Conservation (phyloP, 192 early-diverging fungal species). For the Linnemannia elongata region DNA sequence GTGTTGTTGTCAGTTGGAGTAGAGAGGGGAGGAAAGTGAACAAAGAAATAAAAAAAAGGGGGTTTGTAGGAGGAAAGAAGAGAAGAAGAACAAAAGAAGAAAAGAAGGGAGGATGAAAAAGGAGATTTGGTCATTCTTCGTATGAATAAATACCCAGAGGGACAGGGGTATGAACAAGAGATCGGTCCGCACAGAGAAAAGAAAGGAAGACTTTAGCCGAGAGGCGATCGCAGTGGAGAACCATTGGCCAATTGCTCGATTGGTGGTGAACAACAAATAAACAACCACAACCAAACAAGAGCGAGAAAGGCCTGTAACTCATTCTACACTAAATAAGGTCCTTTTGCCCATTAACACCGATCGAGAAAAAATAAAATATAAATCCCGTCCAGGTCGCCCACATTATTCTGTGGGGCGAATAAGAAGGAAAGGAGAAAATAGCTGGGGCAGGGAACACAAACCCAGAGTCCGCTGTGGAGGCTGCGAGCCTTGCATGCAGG, state of each 20-base stretch:
- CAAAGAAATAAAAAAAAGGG: not conserved
- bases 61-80: not conserved
- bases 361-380: not conserved
- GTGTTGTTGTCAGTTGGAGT: not conserved
- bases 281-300: not conserved
- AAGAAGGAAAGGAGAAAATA: not conserved
- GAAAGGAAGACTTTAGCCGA: not conserved
- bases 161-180: not conserved
- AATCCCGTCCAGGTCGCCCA: not conserved
- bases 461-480: not conserved
- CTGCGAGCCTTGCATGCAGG: not conserved
- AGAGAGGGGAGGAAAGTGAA: not conserved
- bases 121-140: not conserved
- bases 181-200: not conserved
- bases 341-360: not conserved
- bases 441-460: not conserved
- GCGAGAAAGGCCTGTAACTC: not conserved
- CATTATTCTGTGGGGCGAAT: not conserved
- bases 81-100: not conserved
- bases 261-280: not conserved
- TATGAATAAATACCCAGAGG: not conserved
- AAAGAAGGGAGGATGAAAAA: constrained; percentile 4
- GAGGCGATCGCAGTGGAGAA: not conserved
- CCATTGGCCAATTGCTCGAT: constrained; percentile 1
- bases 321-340: not conserved